Evolutionary conservation across 2,329 filamentous ascomycete species (phyloP).

Genomic region (Leptosphaerulina australis): DNA sequence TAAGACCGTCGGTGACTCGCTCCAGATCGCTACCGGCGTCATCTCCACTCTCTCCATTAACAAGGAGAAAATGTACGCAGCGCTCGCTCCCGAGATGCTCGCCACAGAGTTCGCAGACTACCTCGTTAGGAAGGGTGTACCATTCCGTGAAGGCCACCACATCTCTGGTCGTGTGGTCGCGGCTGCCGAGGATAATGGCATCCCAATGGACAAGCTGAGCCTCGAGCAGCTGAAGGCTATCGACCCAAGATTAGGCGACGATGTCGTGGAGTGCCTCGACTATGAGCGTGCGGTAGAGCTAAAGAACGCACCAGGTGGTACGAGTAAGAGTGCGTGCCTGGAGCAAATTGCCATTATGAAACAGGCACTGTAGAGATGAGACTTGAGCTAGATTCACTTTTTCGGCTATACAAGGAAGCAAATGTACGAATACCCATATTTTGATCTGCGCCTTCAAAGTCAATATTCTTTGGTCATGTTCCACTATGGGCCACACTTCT

Average conservation of each 20-base stretch:
- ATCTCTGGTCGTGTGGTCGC: slow-evolving; percentile 75
- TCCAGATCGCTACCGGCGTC: slow-evolving; percentile 82
- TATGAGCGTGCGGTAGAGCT: slow-evolving; percentile 85
- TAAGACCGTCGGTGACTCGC: slow-evolving; percentile 79
- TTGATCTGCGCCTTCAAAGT: no score
- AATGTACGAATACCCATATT: slow-evolving; percentile 4
- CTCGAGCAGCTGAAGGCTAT: slow-evolving; percentile 71
- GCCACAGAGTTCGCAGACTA: slow-evolving; percentile 73
- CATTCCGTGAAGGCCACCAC: slow-evolving; percentile 81
- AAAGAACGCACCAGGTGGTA: slow-evolving; percentile 77
- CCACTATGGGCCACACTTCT: no score
- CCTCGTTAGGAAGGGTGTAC: slow-evolving; percentile 69
- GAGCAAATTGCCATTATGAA: slow-evolving; percentile 66
- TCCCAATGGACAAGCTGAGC: slow-evolving; percentile 72
- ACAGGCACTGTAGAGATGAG: slow-evolving; percentile 48
- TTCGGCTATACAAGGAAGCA: no score
- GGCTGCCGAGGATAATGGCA: slow-evolving; percentile 69
- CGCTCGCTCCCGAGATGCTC: slow-evolving; percentile 82
- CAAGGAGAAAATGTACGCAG: slow-evolving; percentile 77
- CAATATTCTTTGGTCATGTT: no score
- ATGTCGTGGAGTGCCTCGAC: slow-evolving; percentile 74
- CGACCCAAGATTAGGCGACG: slow-evolving; percentile 71
- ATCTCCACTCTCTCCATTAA: slow-evolving; percentile 73
- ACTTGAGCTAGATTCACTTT: no score
- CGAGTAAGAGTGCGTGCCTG: slow-evolving; percentile 70